Evolutionary conservation across 2,329 filamentous ascomycete species (phyloP).

Genomic region (Trichoderma gracile): DNA sequence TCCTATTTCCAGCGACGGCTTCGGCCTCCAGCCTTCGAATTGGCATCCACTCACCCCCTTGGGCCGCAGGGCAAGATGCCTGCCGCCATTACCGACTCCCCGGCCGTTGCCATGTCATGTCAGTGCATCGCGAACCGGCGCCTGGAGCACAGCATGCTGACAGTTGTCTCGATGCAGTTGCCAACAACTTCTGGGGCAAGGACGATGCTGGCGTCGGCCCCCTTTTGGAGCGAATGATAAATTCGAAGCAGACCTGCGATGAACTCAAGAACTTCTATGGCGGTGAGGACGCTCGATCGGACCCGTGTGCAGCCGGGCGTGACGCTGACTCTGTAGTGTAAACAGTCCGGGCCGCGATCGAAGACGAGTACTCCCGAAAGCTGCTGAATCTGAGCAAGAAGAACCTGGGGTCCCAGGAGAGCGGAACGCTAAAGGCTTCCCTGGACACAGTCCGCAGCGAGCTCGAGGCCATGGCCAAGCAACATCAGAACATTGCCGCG

Average conservation of each 20-base stretch:
- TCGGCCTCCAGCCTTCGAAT: not conserved
- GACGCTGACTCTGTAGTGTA: not conserved
- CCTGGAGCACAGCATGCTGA: constrained; percentile 27
- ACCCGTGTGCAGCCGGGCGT: not conserved
- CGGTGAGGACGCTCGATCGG: constrained; percentile 51
- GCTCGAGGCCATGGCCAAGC: constrained; percentile 89
- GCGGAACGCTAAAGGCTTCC: constrained; percentile 78
- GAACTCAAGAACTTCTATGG: constrained; percentile 90
- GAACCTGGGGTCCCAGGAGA: constrained; percentile 82
- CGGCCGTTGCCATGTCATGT: constrained; percentile 70
- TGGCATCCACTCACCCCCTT: constrained; percentile 2
- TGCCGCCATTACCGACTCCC: constrained; percentile 60
- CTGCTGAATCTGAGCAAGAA: constrained; percentile 84
- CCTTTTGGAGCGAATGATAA: constrained; percentile 90
- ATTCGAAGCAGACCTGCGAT: constrained; percentile 91
- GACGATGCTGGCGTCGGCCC: constrained; percentile 94
- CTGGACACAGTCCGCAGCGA: constrained; percentile 87
- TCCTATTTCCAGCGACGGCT: not conserved
- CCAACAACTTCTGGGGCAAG: constrained; percentile 99
- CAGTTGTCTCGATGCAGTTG: constrained; percentile 58
- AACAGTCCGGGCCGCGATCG: constrained; percentile 82
- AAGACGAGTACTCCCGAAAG: constrained; percentile 95
- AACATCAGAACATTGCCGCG: constrained; percentile 82
- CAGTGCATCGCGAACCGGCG: constrained; percentile 33
- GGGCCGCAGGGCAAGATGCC: constrained; percentile 51